These are phyloP conservation scores for Zasmidium angulare DNA, from an alignment of 2,329 filamentous ascomycete genomes.

Conservation along the genomic window DNA sequence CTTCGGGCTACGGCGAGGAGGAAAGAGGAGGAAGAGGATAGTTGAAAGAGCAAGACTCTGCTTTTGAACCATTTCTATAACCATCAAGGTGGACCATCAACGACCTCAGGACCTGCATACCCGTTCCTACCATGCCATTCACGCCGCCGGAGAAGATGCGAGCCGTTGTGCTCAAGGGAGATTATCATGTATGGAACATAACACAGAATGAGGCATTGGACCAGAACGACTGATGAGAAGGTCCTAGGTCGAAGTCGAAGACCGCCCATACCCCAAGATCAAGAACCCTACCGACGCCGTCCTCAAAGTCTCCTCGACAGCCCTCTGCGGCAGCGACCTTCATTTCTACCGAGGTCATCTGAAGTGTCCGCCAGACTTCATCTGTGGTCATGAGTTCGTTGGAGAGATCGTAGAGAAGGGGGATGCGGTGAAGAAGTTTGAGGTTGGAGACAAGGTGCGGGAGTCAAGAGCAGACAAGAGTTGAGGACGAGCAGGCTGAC, in stretches of 20 bases:
- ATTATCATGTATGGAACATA: conserved; percentile 53
- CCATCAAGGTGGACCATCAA: not conserved
- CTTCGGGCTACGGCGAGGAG: not conserved
- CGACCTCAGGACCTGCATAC: not conserved
- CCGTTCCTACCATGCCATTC: conserved; percentile 5
- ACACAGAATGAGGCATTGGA: not conserved
- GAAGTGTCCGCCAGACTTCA: conserved; percentile 62
- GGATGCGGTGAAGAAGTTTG: conserved; percentile 64
- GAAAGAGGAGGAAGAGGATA: not conserved
- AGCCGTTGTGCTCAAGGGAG: conserved; percentile 83
- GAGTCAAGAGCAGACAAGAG: too few species aligned
- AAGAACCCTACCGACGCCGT: conserved; percentile 72
- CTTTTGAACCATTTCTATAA: not conserved
- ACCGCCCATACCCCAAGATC: conserved; percentile 75
- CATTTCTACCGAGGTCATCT: conserved; percentile 85
- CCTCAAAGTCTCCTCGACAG: conserved; percentile 78
- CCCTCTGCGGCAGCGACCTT: conserved; percentile 84
- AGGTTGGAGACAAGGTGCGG: conserved; percentile 62
- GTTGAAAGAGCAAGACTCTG: not conserved
- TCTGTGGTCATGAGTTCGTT: conserved; percentile 80
- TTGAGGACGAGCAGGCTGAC: not conserved
- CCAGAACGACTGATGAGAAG: not conserved
- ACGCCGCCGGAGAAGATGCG: conserved; percentile 64
- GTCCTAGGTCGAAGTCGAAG: conserved; percentile 63
- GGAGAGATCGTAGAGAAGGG: conserved; percentile 71